Base-by-base conservation (phyloP, 2,329 filamentous ascomycete genomes). In the Colletotrichum trifolii region DNA sequence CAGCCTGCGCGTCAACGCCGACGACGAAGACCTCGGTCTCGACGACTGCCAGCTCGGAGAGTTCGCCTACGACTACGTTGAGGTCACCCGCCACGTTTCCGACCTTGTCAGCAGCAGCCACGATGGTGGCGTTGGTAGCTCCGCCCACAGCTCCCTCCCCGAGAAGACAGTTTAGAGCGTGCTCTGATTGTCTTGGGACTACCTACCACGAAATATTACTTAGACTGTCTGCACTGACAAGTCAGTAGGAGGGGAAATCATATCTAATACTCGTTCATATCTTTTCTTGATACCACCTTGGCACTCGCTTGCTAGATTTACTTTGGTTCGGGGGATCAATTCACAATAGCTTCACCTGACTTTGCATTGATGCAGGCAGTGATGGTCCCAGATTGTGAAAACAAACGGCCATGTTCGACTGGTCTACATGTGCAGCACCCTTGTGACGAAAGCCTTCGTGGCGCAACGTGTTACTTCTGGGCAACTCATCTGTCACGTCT, bases 11-110 rank as follows among this genome's bases (percentile, higher is more conserved):
- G 89, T 89, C 63, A 81, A 82, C 12, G 81, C 87, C 69, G 88
- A 89, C 71, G 89, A 90, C 55, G 90, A 92, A 78, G 84, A 92
- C 57, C 81, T 90, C 33, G 90, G 90, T 54, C 79, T 88, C 36
- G 91, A 94, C 72, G 91, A 93, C 72, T 86, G 87, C 75, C 89
- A 94, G 80, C 88, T 93, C 55, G 91, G 91, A 77, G 91, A 94
- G 79, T 94, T 94, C 73, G 91, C 91, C 35, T 94, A 93, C 81
- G 91, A 94, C 76, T 94, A 94, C 76, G 91, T 94, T 71, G 91
- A 94, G 85, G 74, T 88, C 52, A 82, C 82, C 45, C 82, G 85
- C 60, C 90, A 94, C 71, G 87, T 94, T 60, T 79, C 76, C 65
- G 83, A 79, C 42, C 67, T 69, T n/a, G 48, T 70, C 4, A 43